Percentiles rank a stretch among this genome's conserved stretches.
Evolutionary conservation across 2,329 filamentous ascomycete genomes (phyloP).

Genomic region (Tolypocladium sp.): DNA sequence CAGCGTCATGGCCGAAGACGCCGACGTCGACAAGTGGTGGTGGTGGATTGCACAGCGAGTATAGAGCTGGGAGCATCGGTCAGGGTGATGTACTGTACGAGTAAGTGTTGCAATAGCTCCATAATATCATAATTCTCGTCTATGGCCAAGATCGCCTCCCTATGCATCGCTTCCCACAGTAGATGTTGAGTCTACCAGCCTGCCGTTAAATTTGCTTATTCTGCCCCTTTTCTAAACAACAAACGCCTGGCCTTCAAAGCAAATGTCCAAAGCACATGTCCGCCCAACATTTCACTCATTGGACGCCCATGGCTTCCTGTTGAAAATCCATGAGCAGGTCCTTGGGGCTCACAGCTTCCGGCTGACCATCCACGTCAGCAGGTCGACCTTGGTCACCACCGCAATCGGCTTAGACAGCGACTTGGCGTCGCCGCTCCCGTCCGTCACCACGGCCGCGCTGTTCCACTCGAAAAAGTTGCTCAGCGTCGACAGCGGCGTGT

Average conservation of each 20-base stretch:
- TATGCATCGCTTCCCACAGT: constrained; percentile 8
- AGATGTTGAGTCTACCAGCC: constrained; percentile 33
- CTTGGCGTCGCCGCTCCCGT: constrained; percentile 48
- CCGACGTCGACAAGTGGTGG: constrained; percentile 80
- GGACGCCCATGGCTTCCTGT: constrained; percentile 22
- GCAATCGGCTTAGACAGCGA: constrained; percentile 69
- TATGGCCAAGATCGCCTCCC: not conserved
- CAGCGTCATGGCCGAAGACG: constrained; percentile 54
- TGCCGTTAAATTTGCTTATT: constrained; percentile 6
- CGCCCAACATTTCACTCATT: not conserved
- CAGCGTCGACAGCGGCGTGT: constrained; percentile 74
- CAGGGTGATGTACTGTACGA: not conserved
- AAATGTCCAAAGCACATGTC: not conserved
- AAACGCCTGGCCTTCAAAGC: not conserved
- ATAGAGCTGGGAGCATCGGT: constrained; percentile 22
- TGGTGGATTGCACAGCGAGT: constrained; percentile 76
- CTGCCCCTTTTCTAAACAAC: not conserved
- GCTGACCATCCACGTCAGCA: constrained; percentile 85
- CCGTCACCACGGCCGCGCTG: constrained; percentile 88
- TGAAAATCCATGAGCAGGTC: not conserved
- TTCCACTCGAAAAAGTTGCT: constrained; percentile 98
- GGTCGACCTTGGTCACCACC: constrained; percentile 92
- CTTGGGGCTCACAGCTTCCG: constrained; percentile 26
- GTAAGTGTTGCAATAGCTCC: not conserved
- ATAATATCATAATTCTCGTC: not conserved